Conservation (phyloP, 768 basidiomycete species). For the Suillus americanus region DNA sequence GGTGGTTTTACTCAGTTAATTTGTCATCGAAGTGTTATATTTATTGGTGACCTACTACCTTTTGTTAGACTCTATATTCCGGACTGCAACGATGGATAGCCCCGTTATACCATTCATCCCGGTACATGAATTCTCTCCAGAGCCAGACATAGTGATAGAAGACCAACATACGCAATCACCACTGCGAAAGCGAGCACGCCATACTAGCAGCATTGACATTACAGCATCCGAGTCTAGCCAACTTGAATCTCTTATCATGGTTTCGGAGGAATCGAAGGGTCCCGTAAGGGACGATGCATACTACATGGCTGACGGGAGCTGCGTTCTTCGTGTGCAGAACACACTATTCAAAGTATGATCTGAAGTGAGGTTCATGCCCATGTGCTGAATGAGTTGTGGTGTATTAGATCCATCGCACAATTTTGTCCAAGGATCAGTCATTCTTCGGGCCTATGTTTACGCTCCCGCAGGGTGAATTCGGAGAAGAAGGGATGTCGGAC, state of each 20-base stretch:
- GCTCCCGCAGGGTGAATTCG: constrained; percentile 55
- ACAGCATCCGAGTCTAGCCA: constrained; percentile 9
- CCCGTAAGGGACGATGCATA: constrained; percentile 47
- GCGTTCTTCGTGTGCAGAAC: constrained; percentile 59
- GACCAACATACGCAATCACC: constrained; percentile 12
- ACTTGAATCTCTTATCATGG: background rate
- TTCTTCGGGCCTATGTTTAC: constrained; percentile 68
- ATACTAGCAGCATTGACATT: background rate
- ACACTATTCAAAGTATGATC: constrained; percentile 65
- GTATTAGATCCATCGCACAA: constrained; percentile 55
- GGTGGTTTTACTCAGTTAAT: background rate
- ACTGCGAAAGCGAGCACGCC: constrained; percentile 11
- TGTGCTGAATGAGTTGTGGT: constrained; percentile 5
- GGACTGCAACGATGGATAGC: constrained; percentile 16
- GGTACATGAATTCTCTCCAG: constrained; percentile 13
- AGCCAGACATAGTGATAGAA: background rate
- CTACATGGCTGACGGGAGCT: constrained; percentile 71
- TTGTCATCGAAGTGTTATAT: background rate
- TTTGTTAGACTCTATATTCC: constrained; percentile 19
- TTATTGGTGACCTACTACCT: background rate
- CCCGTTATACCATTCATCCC: constrained; percentile 21
- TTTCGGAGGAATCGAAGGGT: constrained; percentile 12
- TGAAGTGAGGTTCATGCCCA: background rate
- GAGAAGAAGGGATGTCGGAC: constrained; percentile 61
- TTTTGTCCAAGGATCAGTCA: constrained; percentile 61